Evolutionary conservation across 139 green algal genomes (phyloP).

Genomic region (Picocystis salinarum): DNA sequence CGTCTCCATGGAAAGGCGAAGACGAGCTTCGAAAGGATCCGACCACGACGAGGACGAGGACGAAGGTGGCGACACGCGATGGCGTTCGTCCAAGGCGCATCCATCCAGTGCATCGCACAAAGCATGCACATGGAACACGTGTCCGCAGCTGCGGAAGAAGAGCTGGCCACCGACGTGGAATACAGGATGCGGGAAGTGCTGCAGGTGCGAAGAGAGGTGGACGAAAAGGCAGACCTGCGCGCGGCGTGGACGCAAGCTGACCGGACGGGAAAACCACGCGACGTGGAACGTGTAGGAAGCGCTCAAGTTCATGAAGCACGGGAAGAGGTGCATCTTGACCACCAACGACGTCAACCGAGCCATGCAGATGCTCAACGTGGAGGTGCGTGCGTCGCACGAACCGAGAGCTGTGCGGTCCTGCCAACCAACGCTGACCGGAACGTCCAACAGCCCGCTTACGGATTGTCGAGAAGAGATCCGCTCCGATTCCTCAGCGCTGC

Average conservation of each 20-base stretch:
- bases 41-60: too few relatives aligned
- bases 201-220: constrained; percentile 27
- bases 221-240: too few relatives aligned
- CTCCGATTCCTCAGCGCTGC: constrained; percentile 37
- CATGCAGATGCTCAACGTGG: constrained; percentile 43
- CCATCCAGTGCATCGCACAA: constrained; percentile 41
- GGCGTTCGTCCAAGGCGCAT: constrained; percentile 20
- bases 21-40: too few relatives aligned
- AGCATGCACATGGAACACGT: constrained; percentile 35
- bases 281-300: constrained; percentile 40
- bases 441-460: constrained; percentile 46
- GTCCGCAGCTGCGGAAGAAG: constrained; percentile 30
- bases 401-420: not conserved
- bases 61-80: constrained; percentile 23
- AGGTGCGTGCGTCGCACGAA: constrained; percentile 19
- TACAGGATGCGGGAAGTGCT: constrained; percentile 73
- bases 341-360: constrained; percentile 62
- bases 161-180: constrained; percentile 65
- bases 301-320: constrained; percentile 62
- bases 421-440: not conserved
- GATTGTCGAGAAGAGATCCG: constrained; percentile 40
- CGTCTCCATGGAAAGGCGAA: too few relatives aligned
- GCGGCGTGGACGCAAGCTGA: too few relatives aligned
- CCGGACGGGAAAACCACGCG: too few relatives aligned
- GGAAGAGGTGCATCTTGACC: constrained; percentile 46